A percentile compares a stretch with the other conserved stretches of the same genome.
Conservation (phyloP, 768 basidiomycete genomes). For the Amanita inopinata region DNA sequence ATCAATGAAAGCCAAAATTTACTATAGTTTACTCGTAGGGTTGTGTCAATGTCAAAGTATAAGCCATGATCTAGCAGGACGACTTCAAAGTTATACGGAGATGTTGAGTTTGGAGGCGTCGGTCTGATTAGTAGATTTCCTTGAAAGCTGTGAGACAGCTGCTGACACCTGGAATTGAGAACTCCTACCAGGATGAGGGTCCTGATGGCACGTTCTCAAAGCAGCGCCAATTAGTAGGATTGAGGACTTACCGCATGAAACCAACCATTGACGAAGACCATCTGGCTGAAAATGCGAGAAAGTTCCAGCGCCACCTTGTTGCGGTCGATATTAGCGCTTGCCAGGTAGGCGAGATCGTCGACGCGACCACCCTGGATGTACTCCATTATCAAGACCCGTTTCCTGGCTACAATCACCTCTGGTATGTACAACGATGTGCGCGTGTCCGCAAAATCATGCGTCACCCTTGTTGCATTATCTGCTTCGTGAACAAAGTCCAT, state of each 20-base stretch:
- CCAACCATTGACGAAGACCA: constrained; percentile 95
- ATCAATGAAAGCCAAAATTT: constrained; percentile 90
- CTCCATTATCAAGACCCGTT: constrained; percentile 90
- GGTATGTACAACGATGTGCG: constrained; percentile 84
- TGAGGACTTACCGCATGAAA: constrained; percentile 59
- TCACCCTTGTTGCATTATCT: constrained; percentile 65
- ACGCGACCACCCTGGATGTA: constrained; percentile 84
- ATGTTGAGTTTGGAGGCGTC: constrained; percentile 46
- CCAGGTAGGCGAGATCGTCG: constrained; percentile 80
- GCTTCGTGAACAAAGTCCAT: constrained; percentile 95
- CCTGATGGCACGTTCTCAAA: constrained; percentile 29
- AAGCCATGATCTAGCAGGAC: constrained; percentile 90
- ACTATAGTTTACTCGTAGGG: constrained; percentile 75
- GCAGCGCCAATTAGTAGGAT: constrained; percentile 7
- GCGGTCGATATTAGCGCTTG: constrained; percentile 75
- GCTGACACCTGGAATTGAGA: neutral
- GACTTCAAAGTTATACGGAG: constrained; percentile 93
- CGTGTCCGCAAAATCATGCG: constrained; percentile 58
- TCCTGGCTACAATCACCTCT: constrained; percentile 67
- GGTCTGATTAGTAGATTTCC: constrained; percentile 91
- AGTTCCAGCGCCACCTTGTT: constrained; percentile 92
- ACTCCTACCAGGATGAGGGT: constrained; percentile 71
- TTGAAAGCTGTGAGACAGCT: constrained; percentile 14
- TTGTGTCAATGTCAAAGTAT: constrained; percentile 82
- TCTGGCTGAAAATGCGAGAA: constrained; percentile 81